A percentile compares a stretch with the other conserved stretches of the same genome.
Evolutionary conservation across 495 filamentous ascomycete species (phyloP).

Genomic region (Beverwykella pulmonaria): DNA sequence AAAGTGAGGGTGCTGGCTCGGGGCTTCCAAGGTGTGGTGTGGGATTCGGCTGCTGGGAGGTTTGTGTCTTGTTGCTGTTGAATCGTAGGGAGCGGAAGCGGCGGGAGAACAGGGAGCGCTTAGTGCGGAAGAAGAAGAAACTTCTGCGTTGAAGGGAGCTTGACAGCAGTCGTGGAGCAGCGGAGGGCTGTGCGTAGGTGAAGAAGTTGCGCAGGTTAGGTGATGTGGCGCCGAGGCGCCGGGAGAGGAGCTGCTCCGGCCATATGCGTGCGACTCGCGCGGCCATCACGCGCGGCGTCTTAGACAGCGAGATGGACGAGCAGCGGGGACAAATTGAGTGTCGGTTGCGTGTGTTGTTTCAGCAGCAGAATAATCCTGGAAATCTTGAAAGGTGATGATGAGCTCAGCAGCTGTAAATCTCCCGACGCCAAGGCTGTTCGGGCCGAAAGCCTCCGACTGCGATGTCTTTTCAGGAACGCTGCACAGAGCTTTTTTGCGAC

Average conservation of each 20-base stretch:
- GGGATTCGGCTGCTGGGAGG: constrained; percentile 30
- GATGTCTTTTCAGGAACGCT: neutral
- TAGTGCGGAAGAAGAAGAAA: neutral
- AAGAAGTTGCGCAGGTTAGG: constrained; percentile 22
- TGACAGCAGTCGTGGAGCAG: neutral
- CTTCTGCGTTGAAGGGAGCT: neutral
- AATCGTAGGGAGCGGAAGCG: constrained; percentile 32
- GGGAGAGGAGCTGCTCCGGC: constrained; percentile 17
- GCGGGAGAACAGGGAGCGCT: constrained; percentile 12
- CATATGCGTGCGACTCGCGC: constrained; percentile 13
- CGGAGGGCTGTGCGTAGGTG: neutral
- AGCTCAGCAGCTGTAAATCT: neutral
- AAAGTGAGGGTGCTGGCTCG: constrained; percentile 54
- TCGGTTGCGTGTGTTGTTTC: constrained; percentile 14
- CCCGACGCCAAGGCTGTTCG: neutral
- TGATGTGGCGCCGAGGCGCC: neutral
- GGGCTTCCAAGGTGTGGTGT: constrained; percentile 43
- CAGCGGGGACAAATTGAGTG: neutral
- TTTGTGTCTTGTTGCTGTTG: constrained; percentile 36
- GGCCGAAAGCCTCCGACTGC: neutral
- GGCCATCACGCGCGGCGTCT: constrained; percentile 7
- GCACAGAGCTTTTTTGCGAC: neutral
- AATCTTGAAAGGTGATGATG: neutral
- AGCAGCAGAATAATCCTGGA: neutral
- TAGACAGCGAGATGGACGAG: neutral